phyloP scores from a whole-genome alignment of 768 basidiomycete genomes.

The Serendipita sp. region DNA sequence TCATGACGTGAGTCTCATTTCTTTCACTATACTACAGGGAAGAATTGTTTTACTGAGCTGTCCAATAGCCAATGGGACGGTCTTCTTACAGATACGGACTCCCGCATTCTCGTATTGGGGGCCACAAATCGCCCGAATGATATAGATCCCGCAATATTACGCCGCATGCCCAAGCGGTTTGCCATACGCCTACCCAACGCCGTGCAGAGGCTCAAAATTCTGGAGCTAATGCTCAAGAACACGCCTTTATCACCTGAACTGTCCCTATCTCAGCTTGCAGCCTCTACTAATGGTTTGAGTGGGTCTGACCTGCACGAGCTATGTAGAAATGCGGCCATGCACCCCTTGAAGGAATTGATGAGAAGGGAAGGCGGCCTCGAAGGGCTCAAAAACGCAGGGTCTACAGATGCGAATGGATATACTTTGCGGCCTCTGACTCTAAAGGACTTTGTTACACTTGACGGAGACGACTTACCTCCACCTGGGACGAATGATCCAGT shows the following conservation, averaged over 20 bases:
- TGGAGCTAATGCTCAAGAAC: constrained; percentile 69
- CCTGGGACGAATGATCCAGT: not conserved
- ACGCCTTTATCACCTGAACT: constrained; percentile 52
- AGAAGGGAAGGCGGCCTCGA: constrained; percentile 16
- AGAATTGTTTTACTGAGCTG: constrained; percentile 6
- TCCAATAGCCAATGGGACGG: constrained; percentile 80
- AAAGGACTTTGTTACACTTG: not conserved
- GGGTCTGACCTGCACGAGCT: constrained; percentile 87
- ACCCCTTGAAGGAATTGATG: constrained; percentile 75
- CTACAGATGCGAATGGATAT: constrained; percentile 10
- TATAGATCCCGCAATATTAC: constrained; percentile 68
- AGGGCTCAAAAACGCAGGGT: constrained; percentile 10
- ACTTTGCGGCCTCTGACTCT: constrained; percentile 7
- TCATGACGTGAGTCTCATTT: constrained; percentile 56
- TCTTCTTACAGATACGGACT: constrained; percentile 35
- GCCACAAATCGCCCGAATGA: constrained; percentile 93
- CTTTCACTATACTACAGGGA: not conserved
- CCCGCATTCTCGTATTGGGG: constrained; percentile 73
- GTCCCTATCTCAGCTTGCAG: constrained; percentile 45
- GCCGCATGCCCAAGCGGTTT: constrained; percentile 99
- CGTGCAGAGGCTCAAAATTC: constrained; percentile 70
- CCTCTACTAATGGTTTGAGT: constrained; percentile 55
- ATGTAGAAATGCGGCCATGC: constrained; percentile 88
- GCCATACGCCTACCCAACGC: constrained; percentile 63
- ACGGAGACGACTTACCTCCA: constrained; percentile 1